These are phyloP conservation scores for Flammula alnicola DNA, from an alignment of 1,284 basidiomycete species.

Conservation along the genomic window DNA sequence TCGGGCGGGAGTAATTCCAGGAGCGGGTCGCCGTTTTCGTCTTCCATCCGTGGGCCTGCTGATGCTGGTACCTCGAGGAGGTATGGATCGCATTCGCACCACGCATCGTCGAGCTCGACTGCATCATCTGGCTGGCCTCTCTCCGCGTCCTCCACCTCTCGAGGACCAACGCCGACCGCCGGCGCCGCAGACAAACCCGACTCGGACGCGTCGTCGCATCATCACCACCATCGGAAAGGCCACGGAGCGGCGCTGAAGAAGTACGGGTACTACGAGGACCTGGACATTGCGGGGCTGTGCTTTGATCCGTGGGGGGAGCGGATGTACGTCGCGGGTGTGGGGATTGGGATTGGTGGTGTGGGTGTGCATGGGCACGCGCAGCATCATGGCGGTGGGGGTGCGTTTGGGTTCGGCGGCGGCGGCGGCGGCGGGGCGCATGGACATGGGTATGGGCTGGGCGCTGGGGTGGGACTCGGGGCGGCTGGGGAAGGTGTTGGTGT, in stretches of 20 bases:
- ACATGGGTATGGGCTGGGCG: constrained; percentile 35
- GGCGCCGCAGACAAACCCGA: too few relatives aligned
- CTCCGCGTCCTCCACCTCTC: neutral
- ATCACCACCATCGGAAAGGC: neutral
- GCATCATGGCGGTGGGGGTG: neutral
- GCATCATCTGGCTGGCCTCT: neutral
- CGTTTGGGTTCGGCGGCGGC: neutral
- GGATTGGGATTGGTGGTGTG: neutral
- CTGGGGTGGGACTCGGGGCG: constrained; percentile 73
- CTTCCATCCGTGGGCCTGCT: neutral
- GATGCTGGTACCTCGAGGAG: neutral
- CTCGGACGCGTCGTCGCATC: too few relatives aligned
- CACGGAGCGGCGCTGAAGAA: neutral
- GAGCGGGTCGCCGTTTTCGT: constrained; percentile 8
- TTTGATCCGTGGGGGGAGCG: constrained; percentile 72
- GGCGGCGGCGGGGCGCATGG: constrained; percentile 2
- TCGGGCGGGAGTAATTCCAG: constrained; percentile 6
- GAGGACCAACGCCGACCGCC: too few relatives aligned
- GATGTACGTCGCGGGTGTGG: constrained; percentile 69
- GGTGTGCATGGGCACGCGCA: neutral
- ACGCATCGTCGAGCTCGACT: neutral
- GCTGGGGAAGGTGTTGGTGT: constrained; percentile 61
- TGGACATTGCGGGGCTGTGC: constrained; percentile 74
- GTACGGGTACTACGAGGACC: constrained; percentile 42
- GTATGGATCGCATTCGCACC: constrained; percentile 1